A percentile compares a stretch with the other conserved stretches of the same genome.
phyloP scores from a whole-genome alignment of 1,139 yeast genomes.

The Geotrichum fermentans region DNA sequence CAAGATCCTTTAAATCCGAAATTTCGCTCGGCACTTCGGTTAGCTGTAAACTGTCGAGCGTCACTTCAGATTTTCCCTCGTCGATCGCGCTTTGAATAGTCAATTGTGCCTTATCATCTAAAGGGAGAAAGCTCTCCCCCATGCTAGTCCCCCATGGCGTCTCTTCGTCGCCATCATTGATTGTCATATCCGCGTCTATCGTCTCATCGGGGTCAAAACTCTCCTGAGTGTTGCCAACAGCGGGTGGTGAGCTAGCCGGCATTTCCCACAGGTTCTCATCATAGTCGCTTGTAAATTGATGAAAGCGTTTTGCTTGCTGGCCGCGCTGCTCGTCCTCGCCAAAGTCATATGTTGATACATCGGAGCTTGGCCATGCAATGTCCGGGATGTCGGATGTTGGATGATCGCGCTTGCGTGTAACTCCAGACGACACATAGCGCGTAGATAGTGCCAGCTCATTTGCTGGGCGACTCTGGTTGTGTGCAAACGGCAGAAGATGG shows the following conservation, averaged over 20 bases:
- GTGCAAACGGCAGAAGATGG: conserved; percentile 35
- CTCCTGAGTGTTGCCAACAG: conserved; percentile 1
- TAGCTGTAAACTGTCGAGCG: conserved; percentile 44
- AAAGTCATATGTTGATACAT: conserved; percentile 27
- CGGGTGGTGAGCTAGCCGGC: conserved; percentile 29
- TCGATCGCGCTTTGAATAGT: conserved; percentile 35
- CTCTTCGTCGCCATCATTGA: conserved; percentile 13
- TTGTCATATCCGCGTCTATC: conserved; percentile 9
- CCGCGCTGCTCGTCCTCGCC: conserved; percentile 26
- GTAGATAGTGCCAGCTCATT: conserved; percentile 31
- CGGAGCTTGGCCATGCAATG: conserved; percentile 25
- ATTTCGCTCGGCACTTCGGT: conserved; percentile 43
- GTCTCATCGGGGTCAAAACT: conserved; percentile 4
- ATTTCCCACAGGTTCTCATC: conserved; percentile 23
- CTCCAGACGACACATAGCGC: conserved; percentile 30
- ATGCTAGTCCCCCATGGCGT: conserved; percentile 1
- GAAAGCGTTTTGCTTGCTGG: conserved; percentile 9
- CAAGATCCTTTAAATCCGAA: conserved; percentile 14
- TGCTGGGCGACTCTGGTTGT: conserved; percentile 29
- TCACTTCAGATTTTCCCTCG: conserved; percentile 38
- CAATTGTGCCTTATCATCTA: conserved; percentile 21
- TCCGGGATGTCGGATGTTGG: conserved; percentile 29
- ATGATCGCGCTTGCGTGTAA: conserved; percentile 32
- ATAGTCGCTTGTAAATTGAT: conserved; percentile 10
- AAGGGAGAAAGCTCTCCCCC: not conserved